Evolutionary conservation across 805 yeast species (phyloP), one percentile per base, ranked within the genome.

Genomic region (Candida boleticola): DNA sequence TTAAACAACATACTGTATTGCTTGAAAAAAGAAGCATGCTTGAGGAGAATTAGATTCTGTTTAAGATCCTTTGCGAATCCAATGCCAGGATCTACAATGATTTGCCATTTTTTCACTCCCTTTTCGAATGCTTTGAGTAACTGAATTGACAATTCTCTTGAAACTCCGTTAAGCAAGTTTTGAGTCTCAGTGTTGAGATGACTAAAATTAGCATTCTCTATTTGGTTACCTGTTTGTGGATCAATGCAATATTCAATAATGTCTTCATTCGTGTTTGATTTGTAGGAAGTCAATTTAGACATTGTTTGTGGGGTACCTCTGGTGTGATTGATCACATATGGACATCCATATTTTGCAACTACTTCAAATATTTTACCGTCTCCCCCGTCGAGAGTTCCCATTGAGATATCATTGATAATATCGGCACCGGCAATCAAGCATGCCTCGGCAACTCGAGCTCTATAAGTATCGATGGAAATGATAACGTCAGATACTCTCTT

Each of bases 81-180:
- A 32, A 93, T 64, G 2, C 99, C 99, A 0, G 99, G 99, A 58
- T 93, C 99, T 3, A 89, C 55, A 14, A 93, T 80, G 3, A 93
- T 68, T 63, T 93, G 98, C 96, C 97, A 93, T 61, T 92, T 80
- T 44, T 74, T 71, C 1, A 92, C 79, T 3, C 96, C 96, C 0
- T 60, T 65, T 1, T 51, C 53, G 34, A 77, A 63, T 10, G 96
- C 95, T 41, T 66, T 71, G 0, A 60, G 50, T 22, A 89, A 71
- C 42, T 79, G 77, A 2, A 51, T 49, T 6, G 80, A 66, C 39
- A 92, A 63, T 59, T 93, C 99, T 36, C 77, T 61, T 4, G 83
- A 76, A 4, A 89, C 73, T 2, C 78, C 82, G 34, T 76, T 72
- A 29, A 83, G 61, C 18, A 84, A 68, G 18, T 69, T 58, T 14